A percentile compares a stretch with the other conserved stretches of the same genome.
phyloP scores from a whole-genome alignment of 108 stramenopile genomes.

The Cyclotella distinguenda region DNA sequence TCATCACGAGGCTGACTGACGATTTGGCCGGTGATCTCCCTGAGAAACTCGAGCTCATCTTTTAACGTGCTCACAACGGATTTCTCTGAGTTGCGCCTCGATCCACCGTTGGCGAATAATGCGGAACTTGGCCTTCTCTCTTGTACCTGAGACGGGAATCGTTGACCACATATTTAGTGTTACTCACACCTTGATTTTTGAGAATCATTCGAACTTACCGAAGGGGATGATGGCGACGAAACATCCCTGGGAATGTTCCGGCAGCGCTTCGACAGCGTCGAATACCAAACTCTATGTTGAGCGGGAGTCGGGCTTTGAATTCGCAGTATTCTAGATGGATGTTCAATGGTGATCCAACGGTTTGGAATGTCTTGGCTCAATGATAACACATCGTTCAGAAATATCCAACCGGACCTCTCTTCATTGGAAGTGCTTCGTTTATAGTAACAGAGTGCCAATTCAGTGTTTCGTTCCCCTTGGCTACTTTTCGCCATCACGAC shows the following conservation, averaged over 20 bases:
- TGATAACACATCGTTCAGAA: constrained; percentile 25
- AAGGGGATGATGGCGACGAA: not conserved
- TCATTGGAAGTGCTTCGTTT: constrained; percentile 11
- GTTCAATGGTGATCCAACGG: constrained; percentile 30
- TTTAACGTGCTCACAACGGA: constrained; percentile 4
- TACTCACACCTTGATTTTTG: too few relatives aligned
- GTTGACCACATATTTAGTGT: too few relatives aligned
- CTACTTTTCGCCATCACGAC: not conserved
- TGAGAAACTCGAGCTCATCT: constrained; percentile 10
- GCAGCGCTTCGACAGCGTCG: constrained; percentile 34
- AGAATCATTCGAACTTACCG: constrained; percentile 16
- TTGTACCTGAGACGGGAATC: too few relatives aligned
- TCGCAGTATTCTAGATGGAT: constrained; percentile 31
- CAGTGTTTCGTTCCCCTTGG: not conserved
- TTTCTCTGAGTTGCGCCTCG: not conserved
- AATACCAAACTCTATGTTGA: constrained; percentile 37
- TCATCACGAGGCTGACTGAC: not conserved
- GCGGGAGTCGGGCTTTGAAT: constrained; percentile 34
- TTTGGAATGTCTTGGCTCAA: constrained; percentile 23
- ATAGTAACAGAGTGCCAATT: constrained; percentile 30
- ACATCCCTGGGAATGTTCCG: constrained; percentile 9
- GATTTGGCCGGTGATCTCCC: constrained; percentile 8
- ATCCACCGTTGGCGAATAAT: not conserved
- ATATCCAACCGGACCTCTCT: constrained; percentile 26
- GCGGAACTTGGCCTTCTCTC: not conserved